These are phyloP conservation scores for Paradendryphiella salina DNA, from an alignment of 2,329 filamentous ascomycete species.

Conservation along the genomic window DNA sequence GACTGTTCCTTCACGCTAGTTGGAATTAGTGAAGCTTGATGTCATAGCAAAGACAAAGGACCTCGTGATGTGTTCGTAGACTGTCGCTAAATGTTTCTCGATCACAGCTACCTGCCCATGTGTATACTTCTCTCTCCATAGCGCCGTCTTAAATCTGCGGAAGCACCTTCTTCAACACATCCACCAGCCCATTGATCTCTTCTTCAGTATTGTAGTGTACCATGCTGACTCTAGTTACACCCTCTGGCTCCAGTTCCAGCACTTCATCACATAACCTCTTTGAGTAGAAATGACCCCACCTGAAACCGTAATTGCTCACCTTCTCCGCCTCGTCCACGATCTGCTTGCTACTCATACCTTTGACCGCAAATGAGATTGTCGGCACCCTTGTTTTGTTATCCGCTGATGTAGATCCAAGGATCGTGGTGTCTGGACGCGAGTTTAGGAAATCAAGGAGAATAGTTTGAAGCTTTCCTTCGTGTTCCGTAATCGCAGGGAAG, in stretches of 20 bases:
- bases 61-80: too few species aligned
- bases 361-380: conserved; percentile 68
- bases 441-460: conserved; percentile 64
- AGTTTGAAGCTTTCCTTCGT: conserved; percentile 64
- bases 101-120: too few species aligned
- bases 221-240: conserved; percentile 70
- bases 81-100: too few species aligned
- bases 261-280: conserved; percentile 64
- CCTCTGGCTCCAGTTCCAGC: conserved; percentile 61
- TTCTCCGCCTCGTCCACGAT: conserved; percentile 66
- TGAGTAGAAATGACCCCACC: conserved; percentile 71
- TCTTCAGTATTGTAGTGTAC: conserved; percentile 73
- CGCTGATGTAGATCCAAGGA: conserved; percentile 61
- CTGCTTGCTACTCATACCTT: conserved; percentile 59
- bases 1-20: too few species aligned
- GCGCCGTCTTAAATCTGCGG: conserved; percentile 8
- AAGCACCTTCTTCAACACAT: conserved; percentile 58
- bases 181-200: conserved; percentile 59
- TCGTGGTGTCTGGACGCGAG: conserved; percentile 56
- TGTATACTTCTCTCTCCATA: too few species aligned
- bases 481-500: conserved; percentile 52
- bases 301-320: conserved; percentile 62
- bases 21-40: too few species aligned
- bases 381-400: conserved; percentile 60
- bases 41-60: too few species aligned